Conservation (phyloP, 1,139 yeast species). For the Scheffersomyces titani region DNA sequence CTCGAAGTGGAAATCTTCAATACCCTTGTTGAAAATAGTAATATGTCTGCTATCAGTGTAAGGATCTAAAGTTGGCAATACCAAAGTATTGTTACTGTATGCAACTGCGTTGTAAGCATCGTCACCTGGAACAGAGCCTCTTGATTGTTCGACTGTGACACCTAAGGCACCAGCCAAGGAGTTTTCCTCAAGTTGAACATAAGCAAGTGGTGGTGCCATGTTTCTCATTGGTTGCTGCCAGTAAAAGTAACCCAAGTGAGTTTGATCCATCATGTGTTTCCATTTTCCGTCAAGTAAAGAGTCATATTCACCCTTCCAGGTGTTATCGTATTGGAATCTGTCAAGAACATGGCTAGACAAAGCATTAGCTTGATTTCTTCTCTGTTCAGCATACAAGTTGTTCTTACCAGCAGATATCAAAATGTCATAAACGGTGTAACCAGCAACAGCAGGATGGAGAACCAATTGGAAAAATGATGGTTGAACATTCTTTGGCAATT, state of each 20-base stretch:
- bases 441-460: not conserved
- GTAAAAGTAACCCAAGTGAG: slow-evolving; percentile 15
- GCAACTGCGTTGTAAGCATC: slow-evolving; percentile 12
- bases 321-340: not conserved
- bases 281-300: not conserved
- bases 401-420: not conserved
- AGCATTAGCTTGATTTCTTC: not conserved
- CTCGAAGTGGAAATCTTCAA: slow-evolving; percentile 13
- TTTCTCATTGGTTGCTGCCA: slow-evolving; percentile 20
- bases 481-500: not conserved
- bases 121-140: slow-evolving; percentile 18
- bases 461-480: slow-evolving; percentile 1
- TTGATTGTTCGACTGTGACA: slow-evolving; percentile 14
- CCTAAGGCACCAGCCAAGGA: slow-evolving; percentile 13
- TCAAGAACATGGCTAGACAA: not conserved
- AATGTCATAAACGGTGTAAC: not conserved
- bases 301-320: not conserved
- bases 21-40: slow-evolving; percentile 16
- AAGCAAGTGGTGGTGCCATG: slow-evolving; percentile 13
- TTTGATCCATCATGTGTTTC: not conserved
- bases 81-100: slow-evolving; percentile 16
- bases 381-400: not conserved
- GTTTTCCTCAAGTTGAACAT: slow-evolving; percentile 7
- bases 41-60: slow-evolving; percentile 14
- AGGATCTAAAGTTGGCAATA: slow-evolving; percentile 15